phyloP scores from a whole-genome alignment of 805 yeast species.

The Candida hungchunana region DNA sequence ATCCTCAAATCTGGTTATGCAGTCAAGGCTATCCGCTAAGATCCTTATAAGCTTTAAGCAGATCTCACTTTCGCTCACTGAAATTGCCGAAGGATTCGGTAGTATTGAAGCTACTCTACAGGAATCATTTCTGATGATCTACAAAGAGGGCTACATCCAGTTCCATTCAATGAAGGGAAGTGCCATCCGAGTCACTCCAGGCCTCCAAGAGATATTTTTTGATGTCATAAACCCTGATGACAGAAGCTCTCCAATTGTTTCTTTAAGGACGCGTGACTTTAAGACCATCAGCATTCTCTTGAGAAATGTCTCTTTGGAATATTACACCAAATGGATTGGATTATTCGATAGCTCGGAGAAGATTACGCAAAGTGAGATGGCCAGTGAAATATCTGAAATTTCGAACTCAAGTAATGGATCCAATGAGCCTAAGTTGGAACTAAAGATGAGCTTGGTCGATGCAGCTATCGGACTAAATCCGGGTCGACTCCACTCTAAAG shows the following conservation, averaged over 20 bases:
- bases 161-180: slow-evolving; percentile 15
- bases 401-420: slow-evolving; percentile 9
- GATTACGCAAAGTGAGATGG: slow-evolving; percentile 8
- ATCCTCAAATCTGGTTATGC: slow-evolving; percentile 17
- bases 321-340: slow-evolving; percentile 56
- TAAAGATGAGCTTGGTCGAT: slow-evolving; percentile 36
- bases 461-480: slow-evolving; percentile 64
- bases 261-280: slow-evolving; percentile 33
- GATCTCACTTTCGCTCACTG: slow-evolving; percentile 12
- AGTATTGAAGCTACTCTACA: slow-evolving; percentile 21
- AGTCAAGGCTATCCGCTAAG: slow-evolving; percentile 19
- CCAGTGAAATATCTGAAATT: slow-evolving; percentile 2
- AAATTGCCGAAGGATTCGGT: slow-evolving; percentile 32
- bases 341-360: slow-evolving; percentile 32
- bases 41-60: slow-evolving; percentile 9
- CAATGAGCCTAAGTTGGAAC: slow-evolving; percentile 9
- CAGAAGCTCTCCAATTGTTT: slow-evolving; percentile 36
- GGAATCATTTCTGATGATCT: slow-evolving; percentile 10
- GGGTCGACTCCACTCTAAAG: slow-evolving; percentile 50
- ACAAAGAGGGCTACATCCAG: slow-evolving; percentile 20
- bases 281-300: slow-evolving; percentile 39
- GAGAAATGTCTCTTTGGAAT: slow-evolving; percentile 47
- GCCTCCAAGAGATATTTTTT: slow-evolving; percentile 28
- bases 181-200: slow-evolving; percentile 10
- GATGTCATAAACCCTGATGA: slow-evolving; percentile 32